Conservation (phyloP, 768 basidiomycete species). For the Trametes cinnabarina region DNA sequence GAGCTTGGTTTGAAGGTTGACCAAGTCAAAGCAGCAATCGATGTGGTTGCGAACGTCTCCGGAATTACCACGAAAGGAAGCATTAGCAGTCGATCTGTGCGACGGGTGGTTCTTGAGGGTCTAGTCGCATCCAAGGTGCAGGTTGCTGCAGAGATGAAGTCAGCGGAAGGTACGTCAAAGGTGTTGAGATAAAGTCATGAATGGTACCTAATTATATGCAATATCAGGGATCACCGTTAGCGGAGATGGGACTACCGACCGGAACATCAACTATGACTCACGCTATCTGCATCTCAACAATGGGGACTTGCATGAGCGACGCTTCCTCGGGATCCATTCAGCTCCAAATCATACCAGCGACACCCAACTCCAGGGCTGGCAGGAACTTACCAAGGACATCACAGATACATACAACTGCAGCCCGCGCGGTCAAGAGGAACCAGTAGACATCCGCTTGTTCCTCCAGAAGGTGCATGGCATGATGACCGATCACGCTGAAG, state of each 20-base stretch:
- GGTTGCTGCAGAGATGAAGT: not conserved
- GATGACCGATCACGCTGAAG: constrained; percentile 30
- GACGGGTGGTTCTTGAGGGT: not conserved
- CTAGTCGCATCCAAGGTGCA: not conserved
- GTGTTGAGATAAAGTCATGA: not conserved
- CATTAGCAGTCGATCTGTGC: not conserved
- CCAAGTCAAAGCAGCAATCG: not conserved
- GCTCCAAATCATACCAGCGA: constrained; percentile 29
- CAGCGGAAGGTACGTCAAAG: not conserved
- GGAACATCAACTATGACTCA: not conserved
- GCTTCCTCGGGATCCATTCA: constrained; percentile 20
- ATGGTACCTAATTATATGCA: too few species aligned
- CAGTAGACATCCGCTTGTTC: constrained; percentile 16
- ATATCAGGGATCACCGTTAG: not conserved
- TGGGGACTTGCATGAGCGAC: not conserved
- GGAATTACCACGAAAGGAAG: not conserved
- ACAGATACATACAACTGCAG: constrained; percentile 21
- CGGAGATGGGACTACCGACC: constrained; percentile 4
- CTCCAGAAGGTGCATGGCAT: constrained; percentile 21
- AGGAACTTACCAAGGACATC: constrained; percentile 12
- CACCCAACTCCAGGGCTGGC: constrained; percentile 25
- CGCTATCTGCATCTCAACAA: not conserved
- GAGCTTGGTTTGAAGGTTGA: not conserved
- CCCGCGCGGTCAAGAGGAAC: constrained; percentile 13
- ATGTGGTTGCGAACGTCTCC: not conserved